Conservation (phyloP, 768 basidiomycete species). For the Holtermannia corniformis region DNA sequence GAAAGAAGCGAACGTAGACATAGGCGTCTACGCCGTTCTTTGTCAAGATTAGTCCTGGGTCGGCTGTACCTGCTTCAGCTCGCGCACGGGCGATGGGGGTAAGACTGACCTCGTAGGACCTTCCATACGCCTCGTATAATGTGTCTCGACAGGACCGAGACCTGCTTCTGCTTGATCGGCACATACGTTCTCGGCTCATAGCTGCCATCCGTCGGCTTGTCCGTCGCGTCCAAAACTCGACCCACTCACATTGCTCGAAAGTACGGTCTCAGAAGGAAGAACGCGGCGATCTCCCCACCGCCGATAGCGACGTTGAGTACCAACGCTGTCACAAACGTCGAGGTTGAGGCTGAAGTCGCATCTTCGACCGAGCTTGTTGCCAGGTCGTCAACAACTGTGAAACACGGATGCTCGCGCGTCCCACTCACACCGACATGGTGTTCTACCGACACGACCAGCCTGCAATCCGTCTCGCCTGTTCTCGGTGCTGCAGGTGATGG, state of each 20-base stretch:
- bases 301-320: conserved; percentile 59
- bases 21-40: conserved; percentile 60
- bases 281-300: conserved; percentile 56
- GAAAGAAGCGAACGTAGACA: conserved; percentile 79
- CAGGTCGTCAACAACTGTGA: too few relatives aligned
- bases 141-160: conserved; percentile 18
- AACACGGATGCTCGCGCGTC: too few relatives aligned
- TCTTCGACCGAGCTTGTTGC: conserved; percentile 9
- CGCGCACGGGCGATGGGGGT: not conserved
- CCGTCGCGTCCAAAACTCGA: not conserved
- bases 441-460: too few relatives aligned
- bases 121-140: conserved; percentile 22
- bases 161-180: conserved; percentile 47
- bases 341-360: conserved; percentile 51
- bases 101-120: conserved; percentile 22
- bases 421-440: not conserved
- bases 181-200: conserved; percentile 68
- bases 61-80: conserved; percentile 54
- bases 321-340: conserved; percentile 74
- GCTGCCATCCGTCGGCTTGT: conserved; percentile 7
- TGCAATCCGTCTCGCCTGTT: too few relatives aligned
- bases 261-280: conserved; percentile 71
- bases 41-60: conserved; percentile 40
- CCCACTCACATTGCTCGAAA: conserved; percentile 72
- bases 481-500: too few relatives aligned